These are phyloP conservation scores for Wickerhamiella nectarea DNA, from an alignment of 805 yeast genomes.

Conservation along the genomic window DNA sequence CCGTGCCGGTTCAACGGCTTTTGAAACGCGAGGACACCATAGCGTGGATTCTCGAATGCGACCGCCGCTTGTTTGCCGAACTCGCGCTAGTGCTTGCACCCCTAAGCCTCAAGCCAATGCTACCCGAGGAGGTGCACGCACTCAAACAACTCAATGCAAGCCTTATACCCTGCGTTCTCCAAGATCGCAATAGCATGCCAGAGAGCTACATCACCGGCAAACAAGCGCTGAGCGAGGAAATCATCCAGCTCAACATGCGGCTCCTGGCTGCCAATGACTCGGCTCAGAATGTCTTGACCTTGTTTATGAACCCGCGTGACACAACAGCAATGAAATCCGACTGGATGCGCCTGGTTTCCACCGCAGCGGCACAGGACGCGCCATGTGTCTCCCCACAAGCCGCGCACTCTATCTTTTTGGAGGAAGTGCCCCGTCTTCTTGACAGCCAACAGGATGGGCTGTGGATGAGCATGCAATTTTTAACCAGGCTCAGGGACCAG, in stretches of 20 bases:
- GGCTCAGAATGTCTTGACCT: conserved; percentile 36
- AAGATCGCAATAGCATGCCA: conserved; percentile 31
- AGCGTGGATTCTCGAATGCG: conserved; percentile 60
- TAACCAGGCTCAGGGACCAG: conserved; percentile 32
- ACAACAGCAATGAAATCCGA: conserved; percentile 40
- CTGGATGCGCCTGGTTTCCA: conserved; percentile 43
- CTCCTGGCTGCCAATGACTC: conserved; percentile 42
- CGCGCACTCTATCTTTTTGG: conserved; percentile 20
- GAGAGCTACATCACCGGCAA: conserved; percentile 38
- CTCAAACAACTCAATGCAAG: conserved; percentile 40
- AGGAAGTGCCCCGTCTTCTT: conserved; percentile 22
- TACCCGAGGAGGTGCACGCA: conserved; percentile 39
- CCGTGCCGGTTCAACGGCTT: conserved; percentile 49
- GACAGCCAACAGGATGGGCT: conserved; percentile 8
- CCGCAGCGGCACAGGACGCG: conserved; percentile 36
- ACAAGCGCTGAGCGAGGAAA: conserved; percentile 38
- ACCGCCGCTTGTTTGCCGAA: conserved; percentile 43
- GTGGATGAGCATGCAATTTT: conserved; percentile 29
- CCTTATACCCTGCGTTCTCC: conserved; percentile 31
- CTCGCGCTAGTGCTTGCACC: conserved; percentile 48
- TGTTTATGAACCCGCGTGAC: conserved; percentile 33
- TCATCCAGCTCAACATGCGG: conserved; percentile 40
- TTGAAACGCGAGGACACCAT: conserved; percentile 36
- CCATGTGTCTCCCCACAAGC: conserved; percentile 30
- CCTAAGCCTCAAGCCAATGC: conserved; percentile 43